These are phyloP conservation scores for Gymnopilus dilepis DNA, from an alignment of 768 basidiomycete species.

Conservation along the genomic window DNA sequence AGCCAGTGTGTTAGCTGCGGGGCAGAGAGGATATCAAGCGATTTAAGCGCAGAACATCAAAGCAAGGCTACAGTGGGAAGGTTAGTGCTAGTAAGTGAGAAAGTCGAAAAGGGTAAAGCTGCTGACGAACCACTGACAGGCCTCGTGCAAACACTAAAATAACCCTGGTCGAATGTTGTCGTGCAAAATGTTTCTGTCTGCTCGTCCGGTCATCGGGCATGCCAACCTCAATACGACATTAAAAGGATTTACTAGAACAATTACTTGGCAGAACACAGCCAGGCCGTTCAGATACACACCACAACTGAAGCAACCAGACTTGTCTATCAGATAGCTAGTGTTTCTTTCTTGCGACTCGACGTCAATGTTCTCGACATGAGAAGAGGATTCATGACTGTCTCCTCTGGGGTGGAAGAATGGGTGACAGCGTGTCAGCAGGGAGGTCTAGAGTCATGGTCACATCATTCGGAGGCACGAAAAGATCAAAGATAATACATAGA, in stretches of 20 bases:
- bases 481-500: slow-evolving; percentile 13
- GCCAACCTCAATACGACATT: not conserved
- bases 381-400: slow-evolving; percentile 19
- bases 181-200: too few species aligned
- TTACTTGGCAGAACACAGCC: not conserved
- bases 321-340: not conserved
- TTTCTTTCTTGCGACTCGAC: slow-evolving; percentile 33
- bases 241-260: not conserved
- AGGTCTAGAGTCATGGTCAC: slow-evolving; percentile 14
- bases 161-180: too few species aligned
- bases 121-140: too few species aligned
- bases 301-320: too few species aligned
- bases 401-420: slow-evolving; percentile 49
- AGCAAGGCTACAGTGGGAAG: too few species aligned
- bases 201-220: too few species aligned
- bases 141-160: too few species aligned
- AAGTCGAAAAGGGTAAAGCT: too few species aligned
- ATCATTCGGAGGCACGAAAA: not conserved
- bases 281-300: not conserved
- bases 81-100: too few species aligned
- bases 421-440: slow-evolving; percentile 63
- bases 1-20: too few species aligned
- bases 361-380: slow-evolving; percentile 32
- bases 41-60: too few species aligned
- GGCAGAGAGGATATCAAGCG: too few species aligned